phyloP scores from a whole-genome alignment of 257 asterid genomes.

The Leonotis leonurus region DNA sequence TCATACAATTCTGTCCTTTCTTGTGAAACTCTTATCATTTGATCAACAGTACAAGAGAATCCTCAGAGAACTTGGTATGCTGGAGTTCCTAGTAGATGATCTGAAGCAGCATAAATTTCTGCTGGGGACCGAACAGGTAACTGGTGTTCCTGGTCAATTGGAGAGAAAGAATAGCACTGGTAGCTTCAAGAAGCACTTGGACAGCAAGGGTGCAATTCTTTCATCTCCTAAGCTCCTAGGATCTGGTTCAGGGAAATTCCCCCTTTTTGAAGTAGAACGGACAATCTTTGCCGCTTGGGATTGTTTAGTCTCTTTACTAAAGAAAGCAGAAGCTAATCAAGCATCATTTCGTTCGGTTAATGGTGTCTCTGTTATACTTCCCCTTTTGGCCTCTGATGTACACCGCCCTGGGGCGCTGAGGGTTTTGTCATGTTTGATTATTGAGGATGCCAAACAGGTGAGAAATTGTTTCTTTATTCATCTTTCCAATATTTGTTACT shows the following conservation, averaged over 20 bases:
- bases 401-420: slow-evolving; percentile 91
- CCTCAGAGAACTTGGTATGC: slow-evolving; percentile 92
- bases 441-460: slow-evolving; percentile 87
- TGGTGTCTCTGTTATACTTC: slow-evolving; percentile 73
- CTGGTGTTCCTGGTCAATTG: slow-evolving; percentile 36
- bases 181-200: slow-evolving; percentile 80
- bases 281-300: slow-evolving; percentile 87
- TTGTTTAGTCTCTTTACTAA: slow-evolving; percentile 77
- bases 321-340: slow-evolving; percentile 91
- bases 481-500: background rate
- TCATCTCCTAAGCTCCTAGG: slow-evolving; percentile 88
- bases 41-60: slow-evolving; percentile 97
- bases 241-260: slow-evolving; percentile 70
- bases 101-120: slow-evolving; percentile 82
- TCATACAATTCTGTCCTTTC: slow-evolving; percentile 76
- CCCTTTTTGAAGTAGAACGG: slow-evolving; percentile 72
- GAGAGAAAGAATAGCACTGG: slow-evolving; percentile 66
- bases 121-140: slow-evolving; percentile 59
- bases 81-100: slow-evolving; percentile 95
- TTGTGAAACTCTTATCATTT: slow-evolving; percentile 89
- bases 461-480: background rate
- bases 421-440: slow-evolving; percentile 84
- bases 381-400: slow-evolving; percentile 76
- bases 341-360: slow-evolving; percentile 72
- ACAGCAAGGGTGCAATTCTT: slow-evolving; percentile 74